Base-by-base conservation (phyloP, 1,284 basidiomycete genomes). In the Apiotrichum veenhuisii region DNA sequence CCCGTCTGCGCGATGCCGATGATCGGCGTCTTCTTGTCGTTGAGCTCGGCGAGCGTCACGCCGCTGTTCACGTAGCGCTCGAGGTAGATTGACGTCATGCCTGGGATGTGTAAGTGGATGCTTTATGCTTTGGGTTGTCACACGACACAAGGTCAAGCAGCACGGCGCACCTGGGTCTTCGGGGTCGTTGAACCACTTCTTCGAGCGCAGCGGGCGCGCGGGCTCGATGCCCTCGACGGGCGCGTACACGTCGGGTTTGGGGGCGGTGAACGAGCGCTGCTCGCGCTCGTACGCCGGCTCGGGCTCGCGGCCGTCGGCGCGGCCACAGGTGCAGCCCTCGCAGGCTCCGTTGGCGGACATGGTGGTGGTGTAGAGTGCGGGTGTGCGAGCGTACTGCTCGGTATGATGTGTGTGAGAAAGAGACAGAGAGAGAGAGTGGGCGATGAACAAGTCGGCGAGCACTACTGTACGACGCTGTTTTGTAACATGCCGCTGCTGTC, bases 21-120 rank as follows among this genome's bases (percentile, higher is more conserved):
- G 87, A 96, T 93, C 45, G 91, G 87, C 73, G 91, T 91, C 69
- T 87, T 81, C 62, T 91, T 86, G 77, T 62, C 57, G 7, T 58
- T 64, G 53, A 72, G 60, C 55, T 72, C 71, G 26, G 57, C 62
- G 49, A 68, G 63, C 3, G 74, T 76, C 40, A 70, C 53, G 20
- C 75, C 75, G 26, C 57, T 63, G 61, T 76, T 77, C 36, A 77
- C 64, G 64, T 74, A 77, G 43, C 75, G 69, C 60, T 77, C 75
- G 44, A 71, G 63, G 57, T 77, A 74, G 38, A 69, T 55, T 7
- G 65, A 62, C 5, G 66, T 63, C 64, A 67, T 63, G 50, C 66
- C 69, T 69, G 46, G n/a, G n/a, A 7, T 30, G 46, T 17, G 45
- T 58, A 41, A 58, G 53, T 30, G 3, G 4, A 15, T 25, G 10